Percentiles rank a stretch among this genome's conserved stretches.
phyloP scores from a whole-genome alignment of 2,329 filamentous ascomycete genomes.

The Trichoderma citrinoviride region DNA sequence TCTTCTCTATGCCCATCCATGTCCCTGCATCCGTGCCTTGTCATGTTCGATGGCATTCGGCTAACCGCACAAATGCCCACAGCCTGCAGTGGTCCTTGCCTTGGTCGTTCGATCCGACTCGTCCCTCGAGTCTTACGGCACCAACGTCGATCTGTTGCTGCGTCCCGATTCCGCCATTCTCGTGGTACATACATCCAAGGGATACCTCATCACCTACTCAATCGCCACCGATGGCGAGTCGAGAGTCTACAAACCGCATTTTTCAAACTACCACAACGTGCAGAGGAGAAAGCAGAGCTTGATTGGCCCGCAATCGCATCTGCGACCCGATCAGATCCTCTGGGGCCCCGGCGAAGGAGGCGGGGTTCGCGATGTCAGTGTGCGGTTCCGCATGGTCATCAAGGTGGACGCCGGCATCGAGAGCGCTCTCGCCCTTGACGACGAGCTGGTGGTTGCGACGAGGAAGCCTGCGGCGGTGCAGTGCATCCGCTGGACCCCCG shows the following conservation, averaged over 20 bases:
- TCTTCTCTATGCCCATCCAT: too few species aligned
- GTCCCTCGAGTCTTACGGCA: conserved; percentile 79
- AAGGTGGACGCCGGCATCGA: conserved; percentile 95
- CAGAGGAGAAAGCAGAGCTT: conserved; percentile 62
- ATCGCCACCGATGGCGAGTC: conserved; percentile 80
- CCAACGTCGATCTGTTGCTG: conserved; percentile 79
- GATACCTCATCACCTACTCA: conserved; percentile 92
- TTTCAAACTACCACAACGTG: conserved; percentile 64
- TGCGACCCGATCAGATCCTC: conserved; percentile 59
- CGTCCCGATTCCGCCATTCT: conserved; percentile 90
- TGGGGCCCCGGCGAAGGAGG: conserved; percentile 78
- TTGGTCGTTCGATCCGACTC: conserved; percentile 76
- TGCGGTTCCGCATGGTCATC: conserved; percentile 96
- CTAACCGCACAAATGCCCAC: background rate
- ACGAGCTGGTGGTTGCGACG: conserved; percentile 89
- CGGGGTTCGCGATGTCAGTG: conserved; percentile 79
- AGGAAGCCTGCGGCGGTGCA: conserved; percentile 91
- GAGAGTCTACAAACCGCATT: conserved; percentile 80
- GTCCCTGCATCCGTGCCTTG: too few species aligned
- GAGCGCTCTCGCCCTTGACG: conserved; percentile 82
- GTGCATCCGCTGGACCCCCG: conserved; percentile 91
- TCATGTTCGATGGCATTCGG: conserved; percentile 38
- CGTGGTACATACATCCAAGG: conserved; percentile 80
- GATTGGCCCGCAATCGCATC: conserved; percentile 53
- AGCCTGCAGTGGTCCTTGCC: conserved; percentile 88